Conservation (phyloP, 176 grass and related monocot genomes). For the Paspalum notatum region DNA sequence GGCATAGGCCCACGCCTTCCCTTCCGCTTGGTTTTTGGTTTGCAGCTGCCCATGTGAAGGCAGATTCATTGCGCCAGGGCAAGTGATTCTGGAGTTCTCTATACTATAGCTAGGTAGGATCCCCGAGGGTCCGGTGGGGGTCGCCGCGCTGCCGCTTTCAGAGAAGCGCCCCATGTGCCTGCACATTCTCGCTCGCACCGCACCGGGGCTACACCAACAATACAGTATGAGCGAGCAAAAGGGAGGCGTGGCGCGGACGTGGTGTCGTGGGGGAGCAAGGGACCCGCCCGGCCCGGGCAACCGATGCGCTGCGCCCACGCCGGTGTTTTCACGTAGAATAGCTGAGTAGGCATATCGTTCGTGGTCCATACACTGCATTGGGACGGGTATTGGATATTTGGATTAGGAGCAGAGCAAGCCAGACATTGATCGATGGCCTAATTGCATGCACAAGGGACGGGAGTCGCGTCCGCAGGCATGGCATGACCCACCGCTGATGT, state of each 20-base stretch:
- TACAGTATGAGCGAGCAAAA: background rate
- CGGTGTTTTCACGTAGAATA: background rate
- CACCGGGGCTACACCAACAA: background rate
- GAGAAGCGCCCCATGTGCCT: constrained; percentile 59
- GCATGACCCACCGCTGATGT: background rate
- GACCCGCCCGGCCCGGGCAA: background rate
- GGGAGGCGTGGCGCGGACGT: background rate
- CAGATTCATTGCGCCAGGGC: constrained; percentile 44
- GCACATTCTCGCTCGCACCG: constrained; percentile 45
- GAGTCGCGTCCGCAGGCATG: background rate
- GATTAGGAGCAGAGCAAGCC: background rate
- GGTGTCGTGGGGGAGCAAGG: constrained; percentile 40
- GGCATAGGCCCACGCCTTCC: background rate
- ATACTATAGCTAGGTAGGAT: too few species aligned
- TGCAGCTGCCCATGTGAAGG: constrained; percentile 32
- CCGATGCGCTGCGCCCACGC: background rate
- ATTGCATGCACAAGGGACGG: background rate
- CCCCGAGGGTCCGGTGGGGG: background rate
- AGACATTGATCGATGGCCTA: too few species aligned
- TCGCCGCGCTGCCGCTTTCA: constrained; percentile 43
- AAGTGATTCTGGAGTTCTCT: constrained; percentile 38
- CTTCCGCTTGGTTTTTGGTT: background rate
- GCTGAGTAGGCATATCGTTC: background rate
- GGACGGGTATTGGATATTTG: background rate
- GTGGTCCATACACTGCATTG: background rate